phyloP scores from a whole-genome alignment of 2,329 filamentous ascomycete genomes.

The Aspergillus ibericus region DNA sequence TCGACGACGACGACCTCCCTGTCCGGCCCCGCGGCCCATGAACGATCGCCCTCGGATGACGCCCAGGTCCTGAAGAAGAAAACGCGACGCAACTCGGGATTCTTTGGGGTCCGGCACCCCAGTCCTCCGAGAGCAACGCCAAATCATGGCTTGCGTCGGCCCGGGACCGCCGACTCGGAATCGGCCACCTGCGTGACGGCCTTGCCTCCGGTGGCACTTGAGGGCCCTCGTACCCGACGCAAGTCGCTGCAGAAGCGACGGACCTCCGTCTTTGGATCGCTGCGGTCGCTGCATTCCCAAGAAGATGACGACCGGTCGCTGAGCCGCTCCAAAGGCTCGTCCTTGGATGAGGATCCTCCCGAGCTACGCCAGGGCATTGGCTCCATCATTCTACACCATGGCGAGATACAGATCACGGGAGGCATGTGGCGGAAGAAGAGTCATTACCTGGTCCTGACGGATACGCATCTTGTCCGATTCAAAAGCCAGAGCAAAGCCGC shows the following conservation, averaged over 20 bases:
- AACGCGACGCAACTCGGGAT: conserved; percentile 39
- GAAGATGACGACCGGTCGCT: conserved; percentile 55
- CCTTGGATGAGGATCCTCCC: conserved; percentile 45
- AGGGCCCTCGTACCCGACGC: conserved; percentile 38
- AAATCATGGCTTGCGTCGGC: conserved; percentile 25
- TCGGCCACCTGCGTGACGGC: conserved; percentile 23
- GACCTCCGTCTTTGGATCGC: conserved; percentile 60
- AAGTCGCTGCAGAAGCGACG: conserved; percentile 49
- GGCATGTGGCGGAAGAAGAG: conserved; percentile 71
- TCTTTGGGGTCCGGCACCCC: conserved; percentile 34
- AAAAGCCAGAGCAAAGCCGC: conserved; percentile 66
- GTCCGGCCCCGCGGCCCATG: conserved; percentile 27
- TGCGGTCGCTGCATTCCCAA: conserved; percentile 53
- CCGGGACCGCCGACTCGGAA: conserved; percentile 32
- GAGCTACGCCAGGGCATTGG: conserved; percentile 40
- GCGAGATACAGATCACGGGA: conserved; percentile 68
- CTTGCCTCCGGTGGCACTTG: conserved; percentile 25
- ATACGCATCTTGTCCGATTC: conserved; percentile 66
- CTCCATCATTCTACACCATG: conserved; percentile 61
- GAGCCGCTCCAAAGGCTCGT: conserved; percentile 52
- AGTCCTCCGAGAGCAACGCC: conserved; percentile 25
- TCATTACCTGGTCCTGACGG: conserved; percentile 70
- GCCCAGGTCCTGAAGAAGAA: conserved; percentile 34
- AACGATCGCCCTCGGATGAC: conserved; percentile 41
- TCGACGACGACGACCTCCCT: conserved; percentile 26